A percentile compares a stretch with the other conserved stretches of the same genome.
Conservation (phyloP, 371 early-diverging fungal species). For the Rhizopus sp. region DNA sequence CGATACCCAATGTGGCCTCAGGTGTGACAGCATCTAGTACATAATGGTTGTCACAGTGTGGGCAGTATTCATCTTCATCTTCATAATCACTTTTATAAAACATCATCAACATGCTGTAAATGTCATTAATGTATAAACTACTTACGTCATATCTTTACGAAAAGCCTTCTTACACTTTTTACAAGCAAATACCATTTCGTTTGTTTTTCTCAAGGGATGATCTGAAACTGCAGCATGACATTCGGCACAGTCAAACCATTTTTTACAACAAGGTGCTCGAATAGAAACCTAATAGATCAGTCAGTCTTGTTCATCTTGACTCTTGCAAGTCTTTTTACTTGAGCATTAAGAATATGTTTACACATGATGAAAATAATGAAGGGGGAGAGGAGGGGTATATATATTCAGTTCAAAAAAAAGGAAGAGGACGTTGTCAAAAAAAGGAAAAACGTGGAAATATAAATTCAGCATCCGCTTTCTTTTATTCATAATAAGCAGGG, state of each 20-base stretch:
- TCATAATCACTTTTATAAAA: constrained; percentile 71
- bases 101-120: not conserved
- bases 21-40: constrained; percentile 93
- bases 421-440: constrained; percentile 1
- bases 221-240: constrained; percentile 88
- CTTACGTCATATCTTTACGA: constrained; percentile 86
- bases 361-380: constrained; percentile 43
- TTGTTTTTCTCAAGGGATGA: constrained; percentile 79
- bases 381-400: constrained; percentile 9
- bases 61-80: constrained; percentile 96
- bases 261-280: constrained; percentile 91
- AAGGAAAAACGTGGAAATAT: not conserved
- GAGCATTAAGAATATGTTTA: constrained; percentile 97
- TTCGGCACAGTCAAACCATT: constrained; percentile 97
- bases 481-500: constrained; percentile 28
- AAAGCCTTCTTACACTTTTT: constrained; percentile 98
- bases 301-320: not conserved
- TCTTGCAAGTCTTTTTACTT: constrained; percentile 54
- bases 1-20: constrained; percentile 79
- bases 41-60: constrained; percentile 97
- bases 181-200: constrained; percentile 96
- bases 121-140: not conserved
- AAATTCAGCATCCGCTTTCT: not conserved
- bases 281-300: constrained; percentile 73
- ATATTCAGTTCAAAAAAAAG: constrained; percentile 3